A percentile compares a stretch with the other conserved stretches of the same genome.
phyloP scores from a whole-genome alignment of 805 yeast genomes.

The Wickerhamiella sergipiensis region DNA sequence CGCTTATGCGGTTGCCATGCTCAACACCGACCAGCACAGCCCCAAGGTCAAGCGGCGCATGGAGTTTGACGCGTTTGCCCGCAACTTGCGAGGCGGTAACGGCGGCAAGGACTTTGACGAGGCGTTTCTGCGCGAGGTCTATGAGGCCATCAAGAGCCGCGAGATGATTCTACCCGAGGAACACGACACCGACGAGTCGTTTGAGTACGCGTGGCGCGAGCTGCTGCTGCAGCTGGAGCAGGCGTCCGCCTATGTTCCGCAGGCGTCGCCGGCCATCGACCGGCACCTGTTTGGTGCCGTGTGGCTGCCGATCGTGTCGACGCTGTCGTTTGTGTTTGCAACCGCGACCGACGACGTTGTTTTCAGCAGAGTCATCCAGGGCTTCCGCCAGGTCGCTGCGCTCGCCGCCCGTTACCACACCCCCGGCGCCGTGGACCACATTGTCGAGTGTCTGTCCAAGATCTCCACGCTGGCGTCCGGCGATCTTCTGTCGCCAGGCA shows the following conservation, averaged over 20 bases:
- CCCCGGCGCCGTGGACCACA: conserved; percentile 43
- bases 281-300: conserved; percentile 51
- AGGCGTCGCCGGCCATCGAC: conserved; percentile 39
- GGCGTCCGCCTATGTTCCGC: conserved; percentile 15
- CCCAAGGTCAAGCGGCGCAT: conserved; percentile 87
- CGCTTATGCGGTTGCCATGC: conserved; percentile 83
- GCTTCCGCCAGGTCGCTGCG: conserved; percentile 71
- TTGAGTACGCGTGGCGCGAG: conserved; percentile 52
- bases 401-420: conserved; percentile 57
- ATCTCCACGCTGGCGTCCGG: conserved; percentile 50
- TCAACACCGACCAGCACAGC: conserved; percentile 86
- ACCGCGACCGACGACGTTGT: conserved; percentile 86
- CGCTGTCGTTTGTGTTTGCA: conserved; percentile 65
- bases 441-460: conserved; percentile 52
- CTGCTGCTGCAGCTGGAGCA: conserved; percentile 16
- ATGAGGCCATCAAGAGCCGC: conserved; percentile 60
- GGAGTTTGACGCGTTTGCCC: conserved; percentile 71
- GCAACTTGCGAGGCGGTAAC: conserved; percentile 69
- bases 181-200: conserved; percentile 84
- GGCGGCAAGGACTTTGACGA: conserved; percentile 61
- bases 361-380: conserved; percentile 72
- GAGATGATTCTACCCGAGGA: conserved; percentile 98
- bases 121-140: conserved; percentile 75
- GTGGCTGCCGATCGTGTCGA: conserved; percentile 52
- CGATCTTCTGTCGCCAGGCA: conserved; percentile 20